phyloP scores from a whole-genome alignment of 176 grass and related monocot genomes.

The Triticum timopheevii region DNA sequence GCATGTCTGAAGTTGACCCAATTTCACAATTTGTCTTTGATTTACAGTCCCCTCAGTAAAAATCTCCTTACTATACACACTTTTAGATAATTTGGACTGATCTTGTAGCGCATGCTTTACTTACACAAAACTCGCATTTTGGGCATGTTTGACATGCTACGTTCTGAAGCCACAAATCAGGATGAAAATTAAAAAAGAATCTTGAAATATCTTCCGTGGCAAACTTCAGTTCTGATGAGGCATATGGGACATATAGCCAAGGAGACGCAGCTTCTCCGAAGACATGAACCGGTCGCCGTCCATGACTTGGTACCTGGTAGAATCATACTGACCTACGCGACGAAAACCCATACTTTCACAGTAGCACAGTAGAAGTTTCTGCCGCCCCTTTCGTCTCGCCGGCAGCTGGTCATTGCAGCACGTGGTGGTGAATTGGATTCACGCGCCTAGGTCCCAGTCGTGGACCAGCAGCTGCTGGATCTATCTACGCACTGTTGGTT shows the following conservation, averaged over 20 bases:
- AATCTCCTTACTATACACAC: too few relatives aligned
- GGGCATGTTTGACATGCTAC: too few relatives aligned
- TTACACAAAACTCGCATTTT: too few relatives aligned
- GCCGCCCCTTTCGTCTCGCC: not conserved
- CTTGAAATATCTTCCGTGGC: too few relatives aligned
- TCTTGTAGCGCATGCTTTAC: too few relatives aligned
- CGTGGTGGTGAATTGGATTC: conserved; percentile 25
- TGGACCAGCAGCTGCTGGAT: conserved; percentile 13
- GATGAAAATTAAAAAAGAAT: too few relatives aligned
- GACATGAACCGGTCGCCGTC: not conserved
- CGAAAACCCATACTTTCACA: not conserved
- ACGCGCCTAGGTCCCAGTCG: not conserved
- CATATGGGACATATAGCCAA: not conserved
- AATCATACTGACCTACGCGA: not conserved
- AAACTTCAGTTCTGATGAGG: not conserved
- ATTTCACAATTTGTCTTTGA: not conserved
- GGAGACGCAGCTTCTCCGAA: not conserved
- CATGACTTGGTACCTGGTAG: not conserved
- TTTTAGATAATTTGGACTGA: too few relatives aligned
- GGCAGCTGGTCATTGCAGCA: not conserved
- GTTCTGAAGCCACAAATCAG: too few relatives aligned
- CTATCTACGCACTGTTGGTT: not conserved
- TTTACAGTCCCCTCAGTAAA: too few relatives aligned
- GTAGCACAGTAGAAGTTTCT: not conserved
- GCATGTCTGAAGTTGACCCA: not conserved